Evolutionary conservation across 1,139 yeast genomes (phyloP), one percentile per base, ranked within the genome.

Genomic region (Geotrichum carabidarum): DNA sequence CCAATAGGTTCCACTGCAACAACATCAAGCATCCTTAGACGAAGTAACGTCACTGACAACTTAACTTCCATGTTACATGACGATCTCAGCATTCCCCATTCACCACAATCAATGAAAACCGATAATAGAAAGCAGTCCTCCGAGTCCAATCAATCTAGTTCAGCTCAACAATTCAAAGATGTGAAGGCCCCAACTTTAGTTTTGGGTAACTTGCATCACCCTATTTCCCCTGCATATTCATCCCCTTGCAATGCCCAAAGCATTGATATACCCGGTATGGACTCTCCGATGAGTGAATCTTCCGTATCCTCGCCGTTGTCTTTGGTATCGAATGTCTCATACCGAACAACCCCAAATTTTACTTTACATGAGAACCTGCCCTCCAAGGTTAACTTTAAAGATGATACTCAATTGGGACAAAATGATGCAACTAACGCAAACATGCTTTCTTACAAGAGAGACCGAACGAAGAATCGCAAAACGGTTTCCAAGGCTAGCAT

Each of bases 371-470:
- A 40, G 38, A 11, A n/a, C 48, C 17, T 54, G 48, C 2, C 48
- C 22, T 15, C 48, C 14, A 8, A 52, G 54, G 11, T 54, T 47
- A 12, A 44, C 48, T 31, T 54, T 53, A 18, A 50, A 52, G 36
- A 47, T 43, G 34, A 57, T 58, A 17, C 45, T 42, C 15, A 35
- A 27, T 30, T 50, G 46, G 44, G 49, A 14, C 48, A 31, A 49
- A 47, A 11, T 50, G 49, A 18, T 9, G 31, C 35, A 9, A 18
- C 4, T 40, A 40, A 40, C 38, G 46, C 43, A 36, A 48, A 8
- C 53, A 60, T 61, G 50, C 43, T 63, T 44, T 57, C 66, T 4
- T 64, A 58, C 57, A 65, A 65, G 47, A 62, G 56, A 38, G 65
- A 62, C 15, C 54, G 57, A 22, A 35, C 56, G 17, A 60, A 59